These are phyloP conservation scores for Ricinus communis DNA, from an alignment of 345 rosid species.

Conservation along the genomic window DNA sequence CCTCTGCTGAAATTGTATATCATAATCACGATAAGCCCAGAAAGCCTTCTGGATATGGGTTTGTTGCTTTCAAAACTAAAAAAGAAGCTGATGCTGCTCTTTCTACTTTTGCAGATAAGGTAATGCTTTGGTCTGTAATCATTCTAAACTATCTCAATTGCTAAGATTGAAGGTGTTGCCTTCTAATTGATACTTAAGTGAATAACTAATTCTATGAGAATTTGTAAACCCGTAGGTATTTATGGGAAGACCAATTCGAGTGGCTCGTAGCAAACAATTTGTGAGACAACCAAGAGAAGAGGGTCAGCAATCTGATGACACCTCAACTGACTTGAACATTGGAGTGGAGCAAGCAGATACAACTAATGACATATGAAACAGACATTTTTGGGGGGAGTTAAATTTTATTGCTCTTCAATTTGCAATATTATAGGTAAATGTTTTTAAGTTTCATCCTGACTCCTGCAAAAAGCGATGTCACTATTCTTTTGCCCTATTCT, in stretches of 20 bases:
- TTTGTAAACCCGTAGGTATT: conserved; percentile 44
- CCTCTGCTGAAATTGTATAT: conserved; percentile 63
- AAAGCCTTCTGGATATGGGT: conserved; percentile 75
- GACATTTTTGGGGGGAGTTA: conserved; percentile 5
- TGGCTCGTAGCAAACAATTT: conserved; percentile 72
- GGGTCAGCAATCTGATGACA: conserved; percentile 39
- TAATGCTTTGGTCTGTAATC: conserved; percentile 20
- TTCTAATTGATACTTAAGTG: neutral
- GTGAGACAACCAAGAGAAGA: conserved; percentile 51
- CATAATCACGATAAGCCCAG: conserved; percentile 71
- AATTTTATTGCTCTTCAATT: conserved; percentile 18
- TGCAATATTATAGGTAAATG: conserved; percentile 25
- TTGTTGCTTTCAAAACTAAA: conserved; percentile 76
- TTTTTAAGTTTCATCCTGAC: neutral
- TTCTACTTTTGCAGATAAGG: conserved; percentile 67
- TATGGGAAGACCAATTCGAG: conserved; percentile 67
- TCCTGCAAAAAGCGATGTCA: neutral
- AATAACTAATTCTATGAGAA: neutral
- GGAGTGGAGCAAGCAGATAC: conserved; percentile 30
- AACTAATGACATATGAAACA: conserved; percentile 28
- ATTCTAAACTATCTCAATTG: conserved; percentile 13
- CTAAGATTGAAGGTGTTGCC: neutral
- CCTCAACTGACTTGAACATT: conserved; percentile 34
- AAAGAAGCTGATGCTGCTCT: conserved; percentile 69
- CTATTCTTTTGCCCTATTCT: neutral